Evolutionary conservation across 192 early-diverging fungal species (phyloP).

Genomic region (Chytriomyces hyalinus): DNA sequence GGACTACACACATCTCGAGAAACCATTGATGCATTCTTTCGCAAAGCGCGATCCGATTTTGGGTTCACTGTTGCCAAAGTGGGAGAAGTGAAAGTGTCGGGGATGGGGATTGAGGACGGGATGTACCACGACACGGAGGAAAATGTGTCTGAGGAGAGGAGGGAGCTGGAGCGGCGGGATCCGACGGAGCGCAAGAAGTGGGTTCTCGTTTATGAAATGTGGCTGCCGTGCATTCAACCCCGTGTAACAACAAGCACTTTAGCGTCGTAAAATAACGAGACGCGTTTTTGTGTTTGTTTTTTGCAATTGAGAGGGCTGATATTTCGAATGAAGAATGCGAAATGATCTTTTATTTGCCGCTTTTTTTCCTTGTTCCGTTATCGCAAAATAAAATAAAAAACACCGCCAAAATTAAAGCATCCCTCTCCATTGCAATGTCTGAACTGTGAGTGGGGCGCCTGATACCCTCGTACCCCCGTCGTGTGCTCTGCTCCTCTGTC

Average conservation of each 20-base stretch:
- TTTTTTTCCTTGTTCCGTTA: too few relatives aligned
- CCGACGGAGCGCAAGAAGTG: conserved; percentile 31
- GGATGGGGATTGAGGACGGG: conserved; percentile 10
- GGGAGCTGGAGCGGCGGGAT: conserved; percentile 13
- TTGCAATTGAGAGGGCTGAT: too few relatives aligned
- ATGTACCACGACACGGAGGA: conserved; percentile 2
- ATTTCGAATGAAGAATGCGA: too few relatives aligned
- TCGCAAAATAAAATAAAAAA: background rate
- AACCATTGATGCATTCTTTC: conserved; percentile 27
- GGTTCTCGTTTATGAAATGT: conserved; percentile 31
- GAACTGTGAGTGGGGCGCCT: background rate
- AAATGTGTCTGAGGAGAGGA: background rate
- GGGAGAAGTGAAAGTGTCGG: conserved; percentile 20
- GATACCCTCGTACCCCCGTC: background rate
- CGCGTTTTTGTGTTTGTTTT: too few relatives aligned
- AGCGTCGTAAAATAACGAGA: too few relatives aligned
- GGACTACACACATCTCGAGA: conserved; percentile 28
- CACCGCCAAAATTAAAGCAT: conserved; percentile 5
- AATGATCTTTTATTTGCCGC: too few relatives aligned
- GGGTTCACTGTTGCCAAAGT: conserved; percentile 22
- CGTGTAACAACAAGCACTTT: too few relatives aligned
- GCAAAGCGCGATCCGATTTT: conserved; percentile 1
- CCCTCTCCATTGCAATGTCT: background rate
- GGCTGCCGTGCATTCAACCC: background rate
- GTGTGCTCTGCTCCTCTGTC: background rate